Base-by-base conservation (phyloP, 768 basidiomycete species). In the Rhodotorula babjevae region DNA sequence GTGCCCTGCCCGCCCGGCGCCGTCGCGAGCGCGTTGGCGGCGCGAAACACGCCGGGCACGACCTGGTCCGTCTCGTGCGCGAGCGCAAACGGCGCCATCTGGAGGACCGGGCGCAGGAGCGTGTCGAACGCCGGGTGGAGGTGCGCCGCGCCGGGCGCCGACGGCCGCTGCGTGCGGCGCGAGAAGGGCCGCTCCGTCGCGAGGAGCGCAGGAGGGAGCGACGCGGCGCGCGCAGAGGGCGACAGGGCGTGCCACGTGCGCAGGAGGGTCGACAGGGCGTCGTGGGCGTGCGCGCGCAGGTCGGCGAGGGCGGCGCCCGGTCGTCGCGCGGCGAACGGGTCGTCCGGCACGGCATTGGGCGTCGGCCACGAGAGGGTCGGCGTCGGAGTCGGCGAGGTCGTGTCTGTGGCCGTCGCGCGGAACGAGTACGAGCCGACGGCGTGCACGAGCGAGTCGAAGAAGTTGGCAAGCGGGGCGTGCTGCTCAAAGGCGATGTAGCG, bases 371-470 rank as follows among this genome's bases (percentile, higher is more conserved):
- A 10, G 59, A 76, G n/a, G n/a, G 31, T 14, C 50, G 71, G 55
- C 0, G 53, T 55, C 9, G 75, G 75, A 29, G 68, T 56, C 3
- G 40, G 19, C 9, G 72, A 63, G 25, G 63, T 25, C 0, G 75
- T 71, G 59, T 76, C 75, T 40, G 44, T 5, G 3, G 75, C 75
- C 29, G 64, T 62, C n/a, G 62, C 69, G 11, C 63, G 68, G 79
- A 89, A 97, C 0, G 93, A 93, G 80, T 91, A 92, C 2, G 84
- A 81, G 0, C 88, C 85, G 63, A 89, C 85, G 2, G 85, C 84
- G 62, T 85, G 83, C 60, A 95, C 82, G 78, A 95, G 93, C 40
- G 88, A 86, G 73, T 87, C 85, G 76, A 94, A 93, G 79, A 98
- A 98, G 63, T 90, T 86, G 3, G 93, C 87, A 9, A 98, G 82